Evolutionary conservation across 2,329 filamentous ascomycete genomes (phyloP).

Genomic region (Penicillium thymicola): DNA sequence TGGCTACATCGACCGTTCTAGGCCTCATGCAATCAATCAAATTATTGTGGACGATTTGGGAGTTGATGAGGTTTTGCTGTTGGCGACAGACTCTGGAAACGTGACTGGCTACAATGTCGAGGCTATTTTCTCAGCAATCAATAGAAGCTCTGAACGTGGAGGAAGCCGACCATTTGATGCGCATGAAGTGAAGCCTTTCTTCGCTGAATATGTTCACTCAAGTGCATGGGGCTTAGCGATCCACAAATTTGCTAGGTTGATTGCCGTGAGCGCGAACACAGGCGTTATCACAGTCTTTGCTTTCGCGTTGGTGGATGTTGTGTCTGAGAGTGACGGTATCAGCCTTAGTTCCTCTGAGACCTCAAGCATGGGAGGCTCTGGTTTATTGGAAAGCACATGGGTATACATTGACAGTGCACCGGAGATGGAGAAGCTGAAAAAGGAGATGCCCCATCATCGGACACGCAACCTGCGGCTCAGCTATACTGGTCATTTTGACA

Average conservation of each 20-base stretch:
- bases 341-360: slow-evolving; percentile 9
- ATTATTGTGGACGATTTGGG: slow-evolving; percentile 68
- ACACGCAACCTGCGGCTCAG: slow-evolving; percentile 43
- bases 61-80: slow-evolving; percentile 63
- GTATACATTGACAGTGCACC: slow-evolving; percentile 25
- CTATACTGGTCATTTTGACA: slow-evolving; percentile 45
- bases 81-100: slow-evolving; percentile 72
- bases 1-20: slow-evolving; percentile 53
- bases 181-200: slow-evolving; percentile 54
- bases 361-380: not conserved
- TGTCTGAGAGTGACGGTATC: slow-evolving; percentile 21
- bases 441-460: slow-evolving; percentile 33
- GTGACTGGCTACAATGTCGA: slow-evolving; percentile 67
- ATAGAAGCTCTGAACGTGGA: slow-evolving; percentile 23
- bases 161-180: slow-evolving; percentile 29
- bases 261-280: slow-evolving; percentile 81
- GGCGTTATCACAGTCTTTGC: slow-evolving; percentile 57
- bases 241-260: slow-evolving; percentile 74
- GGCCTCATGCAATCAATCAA: slow-evolving; percentile 65
- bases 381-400: slow-evolving; percentile 32
- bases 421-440: slow-evolving; percentile 29
- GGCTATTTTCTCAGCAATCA: slow-evolving; percentile 47
- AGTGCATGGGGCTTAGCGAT: slow-evolving; percentile 90
- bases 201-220: slow-evolving; percentile 69
- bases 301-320: slow-evolving; percentile 51